Evolutionary conservation across 345 rosid genomes (phyloP).

Genomic region (Camelina sativa): DNA sequence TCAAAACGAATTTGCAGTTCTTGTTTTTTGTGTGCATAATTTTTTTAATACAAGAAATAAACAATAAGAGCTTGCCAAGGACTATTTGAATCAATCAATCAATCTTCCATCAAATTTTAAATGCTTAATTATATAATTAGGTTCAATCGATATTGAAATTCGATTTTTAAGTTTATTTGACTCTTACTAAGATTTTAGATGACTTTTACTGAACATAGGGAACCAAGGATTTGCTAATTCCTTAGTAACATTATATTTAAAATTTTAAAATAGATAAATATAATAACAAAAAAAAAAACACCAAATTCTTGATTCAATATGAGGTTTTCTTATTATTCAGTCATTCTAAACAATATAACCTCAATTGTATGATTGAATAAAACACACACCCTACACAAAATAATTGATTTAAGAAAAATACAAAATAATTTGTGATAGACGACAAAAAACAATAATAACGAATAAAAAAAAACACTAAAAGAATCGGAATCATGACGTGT

Average conservation of each 20-base stretch:
- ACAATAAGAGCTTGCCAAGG: background rate
- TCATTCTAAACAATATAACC: background rate
- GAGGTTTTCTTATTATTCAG: too few species aligned
- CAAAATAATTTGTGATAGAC: background rate
- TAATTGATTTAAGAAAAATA: background rate
- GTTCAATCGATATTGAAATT: background rate
- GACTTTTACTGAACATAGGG: background rate
- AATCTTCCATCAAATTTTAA: background rate
- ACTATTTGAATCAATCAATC: background rate
- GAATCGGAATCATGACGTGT: constrained; percentile 41
- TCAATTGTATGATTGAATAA: background rate
- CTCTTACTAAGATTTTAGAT: background rate
- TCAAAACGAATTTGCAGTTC: constrained; percentile 10
- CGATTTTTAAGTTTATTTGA: too few species aligned
- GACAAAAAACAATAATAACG: constrained; percentile 26
- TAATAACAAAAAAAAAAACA: background rate
- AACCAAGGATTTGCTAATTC: background rate
- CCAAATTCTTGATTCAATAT: background rate
- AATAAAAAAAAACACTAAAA: constrained; percentile 12
- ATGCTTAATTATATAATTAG: background rate
- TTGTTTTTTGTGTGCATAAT: constrained; percentile 9
- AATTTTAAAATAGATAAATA: background rate
- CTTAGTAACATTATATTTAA: background rate
- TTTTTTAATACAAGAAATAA: background rate
- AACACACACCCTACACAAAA: background rate